Evolutionary conservation across 2,329 filamentous ascomycete genomes (phyloP).

Genomic region (Paracamarosporium sp.): DNA sequence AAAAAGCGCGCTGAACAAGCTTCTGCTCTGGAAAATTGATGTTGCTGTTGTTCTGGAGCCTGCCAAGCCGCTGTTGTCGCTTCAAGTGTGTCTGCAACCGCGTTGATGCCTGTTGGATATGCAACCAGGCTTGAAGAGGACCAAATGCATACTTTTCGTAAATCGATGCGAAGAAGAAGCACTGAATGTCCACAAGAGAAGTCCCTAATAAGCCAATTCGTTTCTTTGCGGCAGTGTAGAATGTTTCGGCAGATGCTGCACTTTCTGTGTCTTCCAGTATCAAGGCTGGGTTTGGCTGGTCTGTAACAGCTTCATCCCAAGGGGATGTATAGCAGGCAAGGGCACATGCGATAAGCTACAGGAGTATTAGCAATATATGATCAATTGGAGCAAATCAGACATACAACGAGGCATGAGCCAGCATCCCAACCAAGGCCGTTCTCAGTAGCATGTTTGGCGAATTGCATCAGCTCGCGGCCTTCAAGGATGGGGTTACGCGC

Average conservation of each 20-base stretch:
- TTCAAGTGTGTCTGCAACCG: conserved; percentile 9
- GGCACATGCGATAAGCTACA: conserved; percentile 11
- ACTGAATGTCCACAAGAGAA: conserved; percentile 9
- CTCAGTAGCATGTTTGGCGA: conserved; percentile 9
- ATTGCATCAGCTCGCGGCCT: conserved; percentile 3
- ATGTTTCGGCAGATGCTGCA: conserved; percentile 3
- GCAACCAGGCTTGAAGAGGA: conserved; percentile 10
- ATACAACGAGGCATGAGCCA: conserved; percentile 11
- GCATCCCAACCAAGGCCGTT: conserved; percentile 10
- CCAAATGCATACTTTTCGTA: conserved; percentile 11
- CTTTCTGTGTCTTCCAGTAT: neutral
- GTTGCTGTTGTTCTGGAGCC: neutral
- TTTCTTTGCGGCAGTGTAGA: conserved; percentile 10
- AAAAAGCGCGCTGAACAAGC: conserved; percentile 11
- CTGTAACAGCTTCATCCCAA: neutral
- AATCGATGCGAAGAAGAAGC: conserved; percentile 10
- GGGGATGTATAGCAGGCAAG: conserved; percentile 8
- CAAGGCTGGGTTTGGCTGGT: neutral
- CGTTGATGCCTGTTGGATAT: conserved; percentile 5
- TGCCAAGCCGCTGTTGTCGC: neutral
- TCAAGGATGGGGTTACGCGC: conserved; percentile 9
- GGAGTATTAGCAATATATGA: neutral
- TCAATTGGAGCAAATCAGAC: neutral
- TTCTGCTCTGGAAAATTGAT: neutral
- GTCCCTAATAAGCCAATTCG: conserved; percentile 1